Percentiles rank a stretch among this genome's conserved stretches.
These are phyloP conservation scores for Groenewaldozyma salmanticensis DNA, from an alignment of 805 yeast genomes.

Conservation along the genomic window DNA sequence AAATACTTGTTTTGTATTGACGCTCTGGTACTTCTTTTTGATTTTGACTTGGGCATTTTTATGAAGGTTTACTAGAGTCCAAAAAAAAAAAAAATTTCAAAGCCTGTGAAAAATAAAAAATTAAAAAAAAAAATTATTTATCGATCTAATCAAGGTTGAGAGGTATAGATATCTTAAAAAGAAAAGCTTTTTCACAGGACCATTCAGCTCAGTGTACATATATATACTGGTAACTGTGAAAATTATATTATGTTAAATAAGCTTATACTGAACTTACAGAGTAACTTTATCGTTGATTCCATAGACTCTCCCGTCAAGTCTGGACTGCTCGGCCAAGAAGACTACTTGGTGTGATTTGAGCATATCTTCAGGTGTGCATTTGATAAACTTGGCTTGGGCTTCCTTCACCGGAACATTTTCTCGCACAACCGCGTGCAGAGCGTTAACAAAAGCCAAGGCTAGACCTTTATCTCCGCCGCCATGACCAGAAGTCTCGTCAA, in stretches of 20 bases:
- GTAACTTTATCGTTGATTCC: conserved; percentile 3
- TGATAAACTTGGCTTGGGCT: conserved; percentile 14
- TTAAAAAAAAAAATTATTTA: conserved; percentile 1
- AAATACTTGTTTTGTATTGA: conserved; percentile 29
- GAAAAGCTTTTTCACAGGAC: too few species aligned
- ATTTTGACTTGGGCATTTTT: conserved; percentile 8
- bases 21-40: conserved; percentile 5
- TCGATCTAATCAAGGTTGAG: too few species aligned
- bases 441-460: conserved; percentile 18
- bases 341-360: conserved; percentile 19
- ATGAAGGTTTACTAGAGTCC: background rate
- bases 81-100: background rate
- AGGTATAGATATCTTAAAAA: too few species aligned
- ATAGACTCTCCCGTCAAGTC: conserved; percentile 8
- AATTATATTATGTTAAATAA: too few species aligned
- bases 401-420: conserved; percentile 10
- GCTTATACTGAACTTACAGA: background rate
- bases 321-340: conserved; percentile 20
- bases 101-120: conserved; percentile 1
- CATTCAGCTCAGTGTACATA: background rate
- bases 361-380: conserved; percentile 19
- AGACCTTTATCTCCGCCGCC: conserved; percentile 23
- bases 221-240: background rate
- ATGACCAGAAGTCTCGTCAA: conserved; percentile 18
- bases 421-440: conserved; percentile 12